These are phyloP conservation scores for Orbilia quercus DNA, from an alignment of 2,329 filamentous ascomycete species.

Conservation along the genomic window DNA sequence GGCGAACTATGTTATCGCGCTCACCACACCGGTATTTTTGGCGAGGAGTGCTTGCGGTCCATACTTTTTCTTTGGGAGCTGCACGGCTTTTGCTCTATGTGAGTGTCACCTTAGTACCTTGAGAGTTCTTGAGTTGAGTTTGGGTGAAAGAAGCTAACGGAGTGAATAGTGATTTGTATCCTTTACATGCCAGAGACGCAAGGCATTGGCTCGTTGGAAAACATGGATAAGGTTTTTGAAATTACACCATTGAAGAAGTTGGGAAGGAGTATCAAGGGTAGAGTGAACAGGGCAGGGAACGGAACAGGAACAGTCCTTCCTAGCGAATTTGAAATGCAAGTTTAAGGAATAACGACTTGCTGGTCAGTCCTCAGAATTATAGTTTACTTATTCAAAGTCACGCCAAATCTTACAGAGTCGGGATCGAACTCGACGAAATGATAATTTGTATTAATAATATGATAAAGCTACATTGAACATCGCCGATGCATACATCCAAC, in stretches of 20 bases:
- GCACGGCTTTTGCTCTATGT: constrained; percentile 63
- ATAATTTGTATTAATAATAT: too few species aligned
- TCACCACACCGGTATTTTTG: constrained; percentile 62
- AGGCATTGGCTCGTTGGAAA: constrained; percentile 50
- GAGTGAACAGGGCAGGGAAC: constrained; percentile 29
- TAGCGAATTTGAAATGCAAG: constrained; percentile 51
- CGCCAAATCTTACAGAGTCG: too few species aligned
- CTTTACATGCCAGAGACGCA: constrained; percentile 54
- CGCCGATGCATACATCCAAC: too few species aligned
- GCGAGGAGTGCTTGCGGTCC: constrained; percentile 63
- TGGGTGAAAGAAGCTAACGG: too few species aligned
- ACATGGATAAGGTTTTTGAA: constrained; percentile 55
- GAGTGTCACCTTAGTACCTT: constrained; percentile 4
- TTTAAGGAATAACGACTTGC: background rate
- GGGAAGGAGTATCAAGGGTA: constrained; percentile 40
- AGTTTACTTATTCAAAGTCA: too few species aligned
- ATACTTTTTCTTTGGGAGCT: constrained; percentile 66
- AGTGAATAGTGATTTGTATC: constrained; percentile 37
- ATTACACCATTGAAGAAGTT: constrained; percentile 51
- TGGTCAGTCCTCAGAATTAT: too few species aligned
- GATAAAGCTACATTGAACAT: too few species aligned
- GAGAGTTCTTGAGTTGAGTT: background rate
- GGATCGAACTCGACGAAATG: too few species aligned
- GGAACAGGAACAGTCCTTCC: constrained; percentile 25
- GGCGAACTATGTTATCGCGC: constrained; percentile 66